Evolutionary conservation across 176 grass and related monocot genomes (phyloP).

Genomic region (Paspalum notatum): DNA sequence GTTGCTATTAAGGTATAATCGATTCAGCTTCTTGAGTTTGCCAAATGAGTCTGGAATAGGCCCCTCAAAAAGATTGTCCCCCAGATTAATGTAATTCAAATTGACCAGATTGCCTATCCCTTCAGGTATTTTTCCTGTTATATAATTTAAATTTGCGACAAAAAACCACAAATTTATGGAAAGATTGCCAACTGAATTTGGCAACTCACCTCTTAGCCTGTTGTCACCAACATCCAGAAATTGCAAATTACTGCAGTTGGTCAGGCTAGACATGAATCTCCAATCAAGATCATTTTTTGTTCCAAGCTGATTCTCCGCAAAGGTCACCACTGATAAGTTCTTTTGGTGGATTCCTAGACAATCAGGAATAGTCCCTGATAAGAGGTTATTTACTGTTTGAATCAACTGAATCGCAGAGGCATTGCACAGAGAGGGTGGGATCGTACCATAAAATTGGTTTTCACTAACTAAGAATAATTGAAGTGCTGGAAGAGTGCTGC

Average conservation of each 20-base stretch:
- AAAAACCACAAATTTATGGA: not conserved
- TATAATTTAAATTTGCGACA: not conserved
- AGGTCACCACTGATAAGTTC: not conserved
- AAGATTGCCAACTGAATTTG: slow-evolving; percentile 40
- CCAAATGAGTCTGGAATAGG: slow-evolving; percentile 30
- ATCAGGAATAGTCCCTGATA: slow-evolving; percentile 31
- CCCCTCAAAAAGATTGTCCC: slow-evolving; percentile 14
- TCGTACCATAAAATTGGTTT: not conserved
- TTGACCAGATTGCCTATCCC: slow-evolving; percentile 22
- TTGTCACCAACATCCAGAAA: slow-evolving; percentile 6
- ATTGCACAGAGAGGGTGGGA: slow-evolving; percentile 38
- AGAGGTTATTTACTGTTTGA: not conserved
- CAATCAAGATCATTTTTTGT: not conserved
- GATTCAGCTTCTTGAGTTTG: not conserved
- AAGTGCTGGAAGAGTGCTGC: not conserved
- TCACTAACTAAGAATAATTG: not conserved
- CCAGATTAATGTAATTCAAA: not conserved
- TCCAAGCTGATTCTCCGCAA: not conserved
- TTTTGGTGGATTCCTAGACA: slow-evolving; percentile 15
- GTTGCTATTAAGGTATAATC: not conserved
- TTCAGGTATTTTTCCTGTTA: slow-evolving; percentile 40
- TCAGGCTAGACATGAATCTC: slow-evolving; percentile 19
- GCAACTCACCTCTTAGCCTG: not conserved
- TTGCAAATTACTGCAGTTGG: slow-evolving; percentile 10
- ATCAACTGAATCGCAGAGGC: slow-evolving; percentile 13